Evolutionary conservation across 352 stramenopile genomes (phyloP).

Genomic region (Pythium apleroticum): DNA sequence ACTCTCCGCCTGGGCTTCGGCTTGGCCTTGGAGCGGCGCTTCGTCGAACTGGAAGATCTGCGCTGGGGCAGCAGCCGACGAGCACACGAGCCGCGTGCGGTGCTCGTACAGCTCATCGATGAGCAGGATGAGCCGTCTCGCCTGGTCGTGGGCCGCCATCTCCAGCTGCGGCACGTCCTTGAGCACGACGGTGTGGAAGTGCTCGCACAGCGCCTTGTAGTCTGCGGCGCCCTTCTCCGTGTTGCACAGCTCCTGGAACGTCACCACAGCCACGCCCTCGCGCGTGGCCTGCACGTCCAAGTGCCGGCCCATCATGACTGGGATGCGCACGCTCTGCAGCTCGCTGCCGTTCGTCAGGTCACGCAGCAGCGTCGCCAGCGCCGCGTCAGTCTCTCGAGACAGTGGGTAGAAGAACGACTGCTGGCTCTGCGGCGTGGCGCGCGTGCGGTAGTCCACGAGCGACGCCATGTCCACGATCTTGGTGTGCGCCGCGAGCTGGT

Average conservation of each 20-base stretch:
- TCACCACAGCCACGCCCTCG: slow-evolving; percentile 62
- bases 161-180: slow-evolving; percentile 84
- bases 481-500: slow-evolving; percentile 91
- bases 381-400: slow-evolving; percentile 26
- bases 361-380: slow-evolving; percentile 48
- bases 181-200: slow-evolving; percentile 92
- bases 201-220: slow-evolving; percentile 92
- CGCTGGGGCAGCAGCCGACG: slow-evolving; percentile 38
- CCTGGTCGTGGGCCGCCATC: slow-evolving; percentile 88
- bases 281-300: slow-evolving; percentile 47
- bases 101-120: slow-evolving; percentile 97
- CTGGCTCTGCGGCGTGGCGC: slow-evolving; percentile 30
- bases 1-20: slow-evolving; percentile 33
- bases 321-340: slow-evolving; percentile 44
- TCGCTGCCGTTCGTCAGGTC: slow-evolving; percentile 32
- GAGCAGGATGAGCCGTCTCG: slow-evolving; percentile 96
- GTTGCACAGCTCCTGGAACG: slow-evolving; percentile 95
- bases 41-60: slow-evolving; percentile 77
- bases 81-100: slow-evolving; percentile 56
- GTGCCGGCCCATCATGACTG: slow-evolving; percentile 79
- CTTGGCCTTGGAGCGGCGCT: slow-evolving; percentile 28
- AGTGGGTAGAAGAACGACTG: slow-evolving; percentile 65
- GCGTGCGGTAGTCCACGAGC: slow-evolving; percentile 71
- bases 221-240: slow-evolving; percentile 93
- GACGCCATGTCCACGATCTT: slow-evolving; percentile 70